Base-by-base conservation (phyloP, 345 rosid genomes). In the Euphorbia peplus region DNA sequence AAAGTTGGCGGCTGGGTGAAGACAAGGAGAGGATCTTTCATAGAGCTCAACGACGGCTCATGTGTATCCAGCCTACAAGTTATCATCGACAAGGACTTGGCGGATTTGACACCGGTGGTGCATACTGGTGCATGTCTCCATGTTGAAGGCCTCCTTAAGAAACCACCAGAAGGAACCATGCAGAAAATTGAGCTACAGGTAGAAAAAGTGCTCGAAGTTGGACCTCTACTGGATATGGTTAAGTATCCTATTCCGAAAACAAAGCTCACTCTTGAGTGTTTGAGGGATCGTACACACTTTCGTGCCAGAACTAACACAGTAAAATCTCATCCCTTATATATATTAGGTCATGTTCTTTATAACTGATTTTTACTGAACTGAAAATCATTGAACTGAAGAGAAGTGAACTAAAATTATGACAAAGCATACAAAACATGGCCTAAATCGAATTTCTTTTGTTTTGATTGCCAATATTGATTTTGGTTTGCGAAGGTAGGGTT, bases 181-280 rank as follows among this genome's bases (percentile, higher is more conserved):
- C 97, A 93, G 84, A 89, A 80, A 83, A 76, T 93, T 14, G 99
- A 93, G 86, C 91, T 93, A 64, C 87, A 88, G 19, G 99, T 84
- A 14, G 89, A 81, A 82, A 67, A 69, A 60, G 89, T 93, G 37
- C 55, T 88, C 42, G 80, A 87, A 12, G 74, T 87, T 0, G 98
- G 97, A 0, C 73, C 71, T 0, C 88, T n/a, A n/a, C n/a, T 81
- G 30, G 97, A 93, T 64, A 85, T 97, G 3, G 73, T 84, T 41
- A 88, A 69, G 70, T 93, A 93, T 60, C 98, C 97, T 0, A 66
- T 91, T 71, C 96, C 97, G 9, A 93, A 93, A 74, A 89, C 95
- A 0, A 89, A 82, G 81, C 87, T 91, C 39, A 86, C 96, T 0
- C 93, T 89, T 32, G 97, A 93, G 80, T 78, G 75, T 55, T 71